Base-by-base conservation (phyloP, 2,329 filamentous ascomycete genomes). In the Pseudogymnoascus sp. region DNA sequence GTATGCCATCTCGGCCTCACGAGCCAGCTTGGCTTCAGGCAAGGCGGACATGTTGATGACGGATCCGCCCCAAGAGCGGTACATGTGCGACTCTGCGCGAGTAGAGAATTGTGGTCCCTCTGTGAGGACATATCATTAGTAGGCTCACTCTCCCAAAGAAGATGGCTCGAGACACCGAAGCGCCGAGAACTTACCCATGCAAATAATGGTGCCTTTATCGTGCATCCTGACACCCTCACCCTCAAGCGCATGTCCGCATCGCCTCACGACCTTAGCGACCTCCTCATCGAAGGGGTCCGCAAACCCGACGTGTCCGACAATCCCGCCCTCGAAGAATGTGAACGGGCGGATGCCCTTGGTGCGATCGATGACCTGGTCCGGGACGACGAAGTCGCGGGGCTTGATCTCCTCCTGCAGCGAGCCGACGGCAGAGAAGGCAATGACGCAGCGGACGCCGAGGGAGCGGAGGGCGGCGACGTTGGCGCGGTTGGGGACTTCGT, bases 61-160 rank as follows among this genome's bases (percentile, higher is more conserved):
- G 68, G 85, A 89, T 69, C 93, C 93, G 71, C 93, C 93, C 90
- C 92, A 97, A 65, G 86, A 82, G 69, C 95, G 91, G 82, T 99
- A 99, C 79, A 99, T 86, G 77, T 96, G 87, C 64, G 90, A 95
- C 79, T 99, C 95, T 64, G 95, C 93, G 66, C 95, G 91, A 16
- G 95, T 97, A 66, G 89, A 95, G 83, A 99, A 99, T 72, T 96
- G 92, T 18, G 95, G 95, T n/a, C 95, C 95, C 83, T 99, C 95
- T 90, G 70, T 66, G 64, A n/a, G 34, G 5, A 2, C 25, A 34
- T 2, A 56, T 14, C 3, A 3, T 56, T 8, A 56, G 49, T 5
- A 3, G 36, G 21, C 49, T 34, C 12, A 36, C 8, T 16, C n/a
- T 5, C 18, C 18, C 0, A 9, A 14, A 21, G 14, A 23, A 23